Conservation (phyloP, 1,139 yeast genomes). For the Magnusiomyces suaveolens region DNA sequence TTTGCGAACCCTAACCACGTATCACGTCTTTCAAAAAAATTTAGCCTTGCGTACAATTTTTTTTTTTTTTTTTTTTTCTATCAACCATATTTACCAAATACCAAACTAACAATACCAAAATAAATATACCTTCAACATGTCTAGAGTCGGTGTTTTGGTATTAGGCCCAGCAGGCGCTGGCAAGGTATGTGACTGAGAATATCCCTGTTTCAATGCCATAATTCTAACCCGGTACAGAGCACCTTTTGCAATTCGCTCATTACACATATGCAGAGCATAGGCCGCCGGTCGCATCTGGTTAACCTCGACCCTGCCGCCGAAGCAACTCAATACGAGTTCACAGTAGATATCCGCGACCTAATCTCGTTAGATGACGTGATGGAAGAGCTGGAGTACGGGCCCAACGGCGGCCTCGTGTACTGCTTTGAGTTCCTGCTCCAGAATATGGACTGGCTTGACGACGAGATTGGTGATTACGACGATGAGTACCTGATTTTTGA, state of each 20-base stretch:
- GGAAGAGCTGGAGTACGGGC: constrained; percentile 91
- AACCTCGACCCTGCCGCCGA: constrained; percentile 98
- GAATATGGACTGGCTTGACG: constrained; percentile 93
- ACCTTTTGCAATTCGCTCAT: constrained; percentile 87
- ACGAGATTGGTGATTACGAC: constrained; percentile 84
- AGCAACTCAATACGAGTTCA: constrained; percentile 80
- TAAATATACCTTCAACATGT: constrained; percentile 41
- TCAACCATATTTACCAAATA: background rate
- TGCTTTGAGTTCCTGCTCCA: constrained; percentile 81
- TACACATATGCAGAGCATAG: constrained; percentile 78
- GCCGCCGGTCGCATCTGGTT: constrained; percentile 89
- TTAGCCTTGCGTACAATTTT: background rate
- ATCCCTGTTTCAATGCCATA: background rate
- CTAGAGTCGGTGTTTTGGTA: constrained; percentile 90
- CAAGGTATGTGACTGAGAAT: constrained; percentile 42
- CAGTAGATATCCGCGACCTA: constrained; percentile 84
- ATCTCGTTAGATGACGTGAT: constrained; percentile 91
- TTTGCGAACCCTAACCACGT: background rate
- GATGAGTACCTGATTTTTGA: constrained; percentile 92
- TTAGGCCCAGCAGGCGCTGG: constrained; percentile 98
- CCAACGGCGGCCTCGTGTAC: constrained; percentile 88
- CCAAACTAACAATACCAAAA: background rate
- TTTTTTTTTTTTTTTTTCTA: no score
- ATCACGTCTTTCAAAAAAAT: no score
- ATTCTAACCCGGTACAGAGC: constrained; percentile 14